These are phyloP conservation scores for Cyclospora cayetanensis DNA, from an alignment of 169 alveolate genomes.

Conservation along the genomic window DNA sequence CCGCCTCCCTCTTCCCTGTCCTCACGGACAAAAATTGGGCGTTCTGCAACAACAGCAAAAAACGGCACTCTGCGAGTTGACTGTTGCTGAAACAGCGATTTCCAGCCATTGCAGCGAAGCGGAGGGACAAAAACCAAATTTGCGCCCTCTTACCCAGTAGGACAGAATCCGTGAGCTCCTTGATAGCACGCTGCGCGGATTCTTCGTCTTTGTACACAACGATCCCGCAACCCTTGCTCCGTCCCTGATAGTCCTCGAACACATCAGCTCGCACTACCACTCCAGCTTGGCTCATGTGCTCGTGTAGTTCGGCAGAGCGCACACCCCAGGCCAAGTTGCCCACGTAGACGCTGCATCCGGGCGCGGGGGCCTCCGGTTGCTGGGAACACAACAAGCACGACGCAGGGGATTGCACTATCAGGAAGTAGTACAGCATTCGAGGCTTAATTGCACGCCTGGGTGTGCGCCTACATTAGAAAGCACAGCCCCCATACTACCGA, in stretches of 20 bases:
- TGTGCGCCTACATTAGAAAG: no score
- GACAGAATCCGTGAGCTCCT: slow-evolving; percentile 73
- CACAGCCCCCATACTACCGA: no score
- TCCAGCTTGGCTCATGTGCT: slow-evolving; percentile 92
- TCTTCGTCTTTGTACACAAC: slow-evolving; percentile 73
- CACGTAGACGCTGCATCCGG: slow-evolving; percentile 89
- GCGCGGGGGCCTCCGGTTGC: slow-evolving; percentile 73
- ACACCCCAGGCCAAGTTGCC: slow-evolving; percentile 93
- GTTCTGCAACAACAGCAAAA: slow-evolving; percentile 18
- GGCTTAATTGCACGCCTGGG: no score
- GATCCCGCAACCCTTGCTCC: slow-evolving; percentile 80
- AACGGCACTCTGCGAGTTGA: no score
- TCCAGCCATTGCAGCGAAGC: no score
- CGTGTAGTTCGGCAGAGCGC: slow-evolving; percentile 90
- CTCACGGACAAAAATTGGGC: slow-evolving; percentile 75
- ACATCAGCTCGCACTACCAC: slow-evolving; percentile 91
- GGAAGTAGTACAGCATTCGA: no score
- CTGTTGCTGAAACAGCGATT: no score
- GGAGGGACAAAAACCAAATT: neutral
- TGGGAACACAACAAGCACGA: slow-evolving; percentile 9
- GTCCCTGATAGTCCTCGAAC: slow-evolving; percentile 89
- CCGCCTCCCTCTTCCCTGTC: slow-evolving; percentile 76
- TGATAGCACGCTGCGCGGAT: slow-evolving; percentile 74
- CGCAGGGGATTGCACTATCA: no score
- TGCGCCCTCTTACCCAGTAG: slow-evolving; percentile 41